phyloP scores from a whole-genome alignment of 768 basidiomycete genomes.

The Trametes villosa region DNA sequence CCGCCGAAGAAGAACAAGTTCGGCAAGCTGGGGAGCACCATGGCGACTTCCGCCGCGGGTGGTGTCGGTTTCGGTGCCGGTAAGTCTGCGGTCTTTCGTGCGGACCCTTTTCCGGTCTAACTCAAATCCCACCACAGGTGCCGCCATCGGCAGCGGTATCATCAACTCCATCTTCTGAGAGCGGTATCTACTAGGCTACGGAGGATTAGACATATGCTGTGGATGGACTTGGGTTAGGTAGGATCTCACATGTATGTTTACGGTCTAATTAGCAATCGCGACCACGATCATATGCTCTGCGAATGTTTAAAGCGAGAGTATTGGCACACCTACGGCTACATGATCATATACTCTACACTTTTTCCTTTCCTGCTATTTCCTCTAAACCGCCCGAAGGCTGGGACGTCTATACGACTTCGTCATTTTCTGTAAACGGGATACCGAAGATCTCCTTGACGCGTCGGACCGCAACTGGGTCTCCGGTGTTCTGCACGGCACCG shows the following conservation, averaged over 20 bases:
- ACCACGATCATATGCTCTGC: background rate
- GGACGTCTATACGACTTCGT: slow-evolving; percentile 6
- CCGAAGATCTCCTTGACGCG: slow-evolving; percentile 55
- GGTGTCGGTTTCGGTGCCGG: slow-evolving; percentile 82
- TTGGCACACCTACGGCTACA: background rate
- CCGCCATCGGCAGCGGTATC: slow-evolving; percentile 56
- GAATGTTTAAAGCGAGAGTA: background rate
- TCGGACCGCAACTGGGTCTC: slow-evolving; percentile 51
- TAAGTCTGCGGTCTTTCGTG: slow-evolving; percentile 40
- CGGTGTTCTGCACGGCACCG: slow-evolving; percentile 48
- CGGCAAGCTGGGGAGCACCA: slow-evolving; percentile 59
- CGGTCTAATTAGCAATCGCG: background rate
- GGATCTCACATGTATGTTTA: slow-evolving; percentile 4
- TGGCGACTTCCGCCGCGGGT: slow-evolving; percentile 50
- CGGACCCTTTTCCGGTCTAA: background rate
- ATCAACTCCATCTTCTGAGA: slow-evolving; percentile 52
- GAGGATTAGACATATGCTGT: background rate
- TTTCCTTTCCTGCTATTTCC: background rate
- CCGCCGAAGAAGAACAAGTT: slow-evolving; percentile 59
- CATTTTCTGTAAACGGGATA: slow-evolving; percentile 17
- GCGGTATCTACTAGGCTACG: background rate
- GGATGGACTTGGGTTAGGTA: slow-evolving; percentile 2
- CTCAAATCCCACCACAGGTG: slow-evolving; percentile 36
- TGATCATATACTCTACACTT: background rate
- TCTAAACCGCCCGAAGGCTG: no score